Conservation (phyloP, 2,329 filamentous ascomycete species). For the Trichoderma sp. region DNA sequence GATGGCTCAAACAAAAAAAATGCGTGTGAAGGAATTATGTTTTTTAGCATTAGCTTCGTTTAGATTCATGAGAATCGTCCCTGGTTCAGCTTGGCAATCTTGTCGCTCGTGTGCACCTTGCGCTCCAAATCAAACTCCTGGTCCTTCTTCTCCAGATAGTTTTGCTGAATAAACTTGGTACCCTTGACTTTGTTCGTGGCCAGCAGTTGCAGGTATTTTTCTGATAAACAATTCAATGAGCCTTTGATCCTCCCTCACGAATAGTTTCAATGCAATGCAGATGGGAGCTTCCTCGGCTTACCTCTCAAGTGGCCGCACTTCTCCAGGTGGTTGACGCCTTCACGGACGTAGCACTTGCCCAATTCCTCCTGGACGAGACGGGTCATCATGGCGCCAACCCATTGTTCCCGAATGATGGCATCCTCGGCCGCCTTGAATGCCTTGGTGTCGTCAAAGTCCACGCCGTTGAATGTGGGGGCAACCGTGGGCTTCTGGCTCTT, state of each 20-base stretch:
- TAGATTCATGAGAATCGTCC: slow-evolving; percentile 39
- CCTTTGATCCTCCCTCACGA: not conserved
- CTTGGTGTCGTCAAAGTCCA: slow-evolving; percentile 83
- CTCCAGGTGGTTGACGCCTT: slow-evolving; percentile 86
- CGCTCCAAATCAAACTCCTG: slow-evolving; percentile 45
- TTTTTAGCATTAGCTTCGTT: not conserved
- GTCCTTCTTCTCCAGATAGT: slow-evolving; percentile 65
- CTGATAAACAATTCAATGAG: slow-evolving; percentile 48
- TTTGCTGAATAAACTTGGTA: slow-evolving; percentile 78
- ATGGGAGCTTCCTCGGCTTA: slow-evolving; percentile 51
- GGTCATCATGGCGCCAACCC: slow-evolving; percentile 89
- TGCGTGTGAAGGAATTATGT: slow-evolving; percentile 4
- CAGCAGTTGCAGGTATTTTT: slow-evolving; percentile 78
- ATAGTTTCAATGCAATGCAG: not conserved
- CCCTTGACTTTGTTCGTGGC: slow-evolving; percentile 78
- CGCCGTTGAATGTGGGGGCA: slow-evolving; percentile 80
- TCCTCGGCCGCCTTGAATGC: slow-evolving; percentile 83
- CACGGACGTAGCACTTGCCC: slow-evolving; percentile 81
- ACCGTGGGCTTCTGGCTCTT: slow-evolving; percentile 83
- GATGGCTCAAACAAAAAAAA: not conserved
- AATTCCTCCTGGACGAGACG: slow-evolving; percentile 80
- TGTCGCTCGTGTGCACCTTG: slow-evolving; percentile 47
- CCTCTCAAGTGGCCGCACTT: slow-evolving; percentile 83
- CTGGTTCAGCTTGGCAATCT: slow-evolving; percentile 46
- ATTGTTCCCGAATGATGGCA: slow-evolving; percentile 81